Base-by-base conservation (phyloP, 345 rosid genomes). In the Atalantia buxifolia region DNA sequence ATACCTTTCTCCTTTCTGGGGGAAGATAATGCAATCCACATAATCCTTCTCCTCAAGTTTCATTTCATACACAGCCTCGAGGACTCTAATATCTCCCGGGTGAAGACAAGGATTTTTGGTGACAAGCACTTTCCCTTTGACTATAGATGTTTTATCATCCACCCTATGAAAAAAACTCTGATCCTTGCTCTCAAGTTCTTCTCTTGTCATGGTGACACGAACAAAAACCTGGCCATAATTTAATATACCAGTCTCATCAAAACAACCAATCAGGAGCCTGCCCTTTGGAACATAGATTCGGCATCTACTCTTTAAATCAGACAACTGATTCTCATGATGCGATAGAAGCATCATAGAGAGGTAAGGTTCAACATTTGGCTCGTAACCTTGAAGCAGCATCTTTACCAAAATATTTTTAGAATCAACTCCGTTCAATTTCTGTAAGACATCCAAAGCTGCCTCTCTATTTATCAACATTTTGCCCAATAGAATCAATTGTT, bases 101-200 rank as follows among this genome's bases (percentile, higher is more conserved):
- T 95, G 98, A 83, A 95, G 97, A 75, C 98, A 95, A 27, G 99
- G 99, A 80, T 93, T 95, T 80, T 90, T 95, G 19, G 99, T 95
- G 80, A 95, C 97, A 19, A 92, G 87, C 70, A 93, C 92, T 85
- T 88, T 90, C 60, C 98, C 97, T 21, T 81, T 56, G 12, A 95
- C 79, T 73, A 89, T 77, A 33, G 94, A 82, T 67, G 97, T 91
- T 78, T 76, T 85, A 72, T 89, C 95, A 76, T 94, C 95, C 27
- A 88, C 85, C 87, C 78, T 91, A 16, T 0, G 80, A 80, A 89
- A 95, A 81, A 79, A 86, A 57, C 83, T 89, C 76, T 85, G 92
- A 50, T 88, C 91, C 28, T 82, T 75, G 56, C 78, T 38, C 62
- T 84, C 86, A 42, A 87, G 83, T 84, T 94, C 98, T 59, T 87